These are phyloP conservation scores for Crithidia fasciculata DNA, from an alignment of 208 protist species.

Conservation along the genomic window DNA sequence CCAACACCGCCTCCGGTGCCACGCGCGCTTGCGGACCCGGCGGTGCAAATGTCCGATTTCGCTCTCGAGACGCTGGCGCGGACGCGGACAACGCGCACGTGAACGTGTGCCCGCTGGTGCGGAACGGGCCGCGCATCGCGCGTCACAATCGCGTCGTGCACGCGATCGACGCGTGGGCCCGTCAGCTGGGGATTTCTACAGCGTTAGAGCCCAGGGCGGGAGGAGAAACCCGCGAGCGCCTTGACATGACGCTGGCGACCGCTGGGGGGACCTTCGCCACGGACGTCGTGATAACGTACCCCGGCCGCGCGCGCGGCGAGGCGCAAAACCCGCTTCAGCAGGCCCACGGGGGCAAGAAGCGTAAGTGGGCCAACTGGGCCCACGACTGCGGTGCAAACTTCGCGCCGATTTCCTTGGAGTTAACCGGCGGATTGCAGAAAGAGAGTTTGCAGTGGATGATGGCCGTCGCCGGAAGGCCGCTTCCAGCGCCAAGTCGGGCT, in stretches of 20 bases:
- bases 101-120: constrained; percentile 31
- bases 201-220: constrained; percentile 17
- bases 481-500: too few relatives aligned
- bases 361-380: constrained; percentile 34
- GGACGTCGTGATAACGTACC: constrained; percentile 38
- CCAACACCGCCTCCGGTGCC: constrained; percentile 31
- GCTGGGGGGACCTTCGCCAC: constrained; percentile 21
- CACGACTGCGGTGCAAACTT: too few relatives aligned
- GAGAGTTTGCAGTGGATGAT: constrained; percentile 31
- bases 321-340: constrained; percentile 12
- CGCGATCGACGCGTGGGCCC: constrained; percentile 24
- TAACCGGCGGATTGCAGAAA: constrained; percentile 29
- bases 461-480: constrained; percentile 3
- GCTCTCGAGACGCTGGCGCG: constrained; percentile 20
- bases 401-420: constrained; percentile 31
- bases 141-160: constrained; percentile 34
- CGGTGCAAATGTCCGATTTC: constrained; percentile 20
- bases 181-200: constrained; percentile 18
- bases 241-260: constrained; percentile 28
- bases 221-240: constrained; percentile 13
- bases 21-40: constrained; percentile 34
- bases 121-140: constrained; percentile 10
- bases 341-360: constrained; percentile 8
- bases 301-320: constrained; percentile 10
- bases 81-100: constrained; percentile 37